Evolutionary conservation across 2,329 filamentous ascomycete genomes (phyloP), one percentile per base, ranked within the genome.

Genomic region (Capronia coronata): DNA sequence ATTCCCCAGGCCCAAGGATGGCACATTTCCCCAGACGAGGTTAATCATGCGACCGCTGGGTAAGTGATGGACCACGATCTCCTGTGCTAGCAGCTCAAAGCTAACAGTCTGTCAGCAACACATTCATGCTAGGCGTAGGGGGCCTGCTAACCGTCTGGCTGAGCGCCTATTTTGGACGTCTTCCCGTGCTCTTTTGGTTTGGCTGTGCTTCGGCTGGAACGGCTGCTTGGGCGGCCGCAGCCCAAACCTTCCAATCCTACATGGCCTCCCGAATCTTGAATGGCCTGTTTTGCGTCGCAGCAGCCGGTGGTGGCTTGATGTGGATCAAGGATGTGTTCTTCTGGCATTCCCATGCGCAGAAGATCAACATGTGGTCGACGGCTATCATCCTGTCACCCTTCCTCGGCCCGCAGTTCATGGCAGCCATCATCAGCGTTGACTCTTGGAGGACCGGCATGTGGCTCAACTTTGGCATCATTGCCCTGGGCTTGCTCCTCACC

Each of bases 251-350:
- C 53, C 63, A 66, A n/a, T 74, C 71, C 1, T 75, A 72, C 59
- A 71, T 73, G 65, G 71, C 70, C 2, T 70, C 71, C 2, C 70
- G 72, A 23, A 73, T 75, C 39, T 62, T 75, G 27, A 74, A 66
- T 45, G 65, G 74, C 16, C 71, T 76, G 54, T 75, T 76, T 61
- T 68, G 67, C 27, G 74, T 72, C 3, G 69, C 58, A 8, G 62
- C 56, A 5, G 60, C 63, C 8, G 62, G 60, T 11, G 62, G 62
- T 13, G 74, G 73, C 8, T 65, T 79, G 44, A 73, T 75, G 56
- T 74, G 74, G 59, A 73, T 78, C 60, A 74, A 78, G 46, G 78
- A 81, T 61, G 69, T 79, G 49, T 82, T 78, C 66, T 80, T 78
- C 66, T 78, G 79, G 63, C 78, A 81, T 56, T 72, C 80, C 53